These are phyloP conservation scores for Ogataea hybrid DNA, from an alignment of 1,139 yeast genomes.

Conservation along the genomic window DNA sequence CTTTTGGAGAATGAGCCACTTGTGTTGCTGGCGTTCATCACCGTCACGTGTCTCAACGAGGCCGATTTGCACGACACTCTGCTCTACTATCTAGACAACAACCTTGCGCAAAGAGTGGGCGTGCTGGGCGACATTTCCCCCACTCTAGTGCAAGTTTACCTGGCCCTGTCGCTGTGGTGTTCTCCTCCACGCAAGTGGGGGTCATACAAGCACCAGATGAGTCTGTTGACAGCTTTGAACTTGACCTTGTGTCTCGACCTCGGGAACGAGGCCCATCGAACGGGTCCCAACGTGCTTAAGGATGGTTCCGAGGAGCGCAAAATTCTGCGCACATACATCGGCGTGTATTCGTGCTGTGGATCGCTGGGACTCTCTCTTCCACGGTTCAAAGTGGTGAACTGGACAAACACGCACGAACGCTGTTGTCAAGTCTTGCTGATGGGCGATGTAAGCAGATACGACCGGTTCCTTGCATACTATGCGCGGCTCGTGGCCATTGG, in stretches of 20 bases:
- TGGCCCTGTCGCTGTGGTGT: slow-evolving; percentile 49
- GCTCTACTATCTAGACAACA: slow-evolving; percentile 45
- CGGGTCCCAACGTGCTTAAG: slow-evolving; percentile 22
- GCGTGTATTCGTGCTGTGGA: slow-evolving; percentile 50
- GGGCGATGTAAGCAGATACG: slow-evolving; percentile 35
- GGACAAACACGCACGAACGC: slow-evolving; percentile 45
- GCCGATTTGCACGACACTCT: slow-evolving; percentile 43
- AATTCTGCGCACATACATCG: slow-evolving; percentile 41
- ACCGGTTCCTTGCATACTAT: slow-evolving; percentile 40
- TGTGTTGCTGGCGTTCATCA: slow-evolving; percentile 44
- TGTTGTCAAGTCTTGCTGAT: slow-evolving; percentile 37
- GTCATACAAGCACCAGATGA: slow-evolving; percentile 50
- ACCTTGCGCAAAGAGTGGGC: slow-evolving; percentile 43
- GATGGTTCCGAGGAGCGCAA: slow-evolving; percentile 38
- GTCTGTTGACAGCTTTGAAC: slow-evolving; percentile 43
- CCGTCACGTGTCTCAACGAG: slow-evolving; percentile 48
- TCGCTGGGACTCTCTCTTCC: slow-evolving; percentile 49
- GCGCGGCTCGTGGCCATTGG: slow-evolving; percentile 42
- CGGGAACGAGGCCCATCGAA: slow-evolving; percentile 36
- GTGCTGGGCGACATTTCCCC: slow-evolving; percentile 44
- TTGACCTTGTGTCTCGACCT: slow-evolving; percentile 49
- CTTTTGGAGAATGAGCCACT: slow-evolving; percentile 43
- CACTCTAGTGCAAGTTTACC: slow-evolving; percentile 42
- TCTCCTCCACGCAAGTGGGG: slow-evolving; percentile 50
- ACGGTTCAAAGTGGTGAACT: slow-evolving; percentile 45